Evolutionary conservation across 306 rosid genomes (phyloP).

Genomic region (Morella rubra): DNA sequence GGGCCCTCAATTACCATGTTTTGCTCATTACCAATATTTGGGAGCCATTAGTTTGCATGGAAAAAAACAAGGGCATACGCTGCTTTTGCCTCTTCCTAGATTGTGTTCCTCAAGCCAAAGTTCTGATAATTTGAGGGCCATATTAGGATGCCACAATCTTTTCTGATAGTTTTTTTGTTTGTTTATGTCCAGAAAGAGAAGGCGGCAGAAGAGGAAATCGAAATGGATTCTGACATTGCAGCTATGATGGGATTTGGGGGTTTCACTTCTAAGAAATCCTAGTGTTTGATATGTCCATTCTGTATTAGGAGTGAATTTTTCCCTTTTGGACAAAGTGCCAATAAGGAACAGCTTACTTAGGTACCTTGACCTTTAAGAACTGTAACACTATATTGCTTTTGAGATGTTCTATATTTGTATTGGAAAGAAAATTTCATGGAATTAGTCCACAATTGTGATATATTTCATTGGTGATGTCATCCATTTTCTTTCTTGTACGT

Average conservation of each 20-base stretch:
- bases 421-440: neutral
- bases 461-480: constrained; percentile 17
- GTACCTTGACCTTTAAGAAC: constrained; percentile 3
- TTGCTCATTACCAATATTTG: constrained; percentile 1
- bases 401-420: neutral
- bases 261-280: constrained; percentile 74
- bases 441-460: constrained; percentile 3
- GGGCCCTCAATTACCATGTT: constrained; percentile 18
- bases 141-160: neutral
- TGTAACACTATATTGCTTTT: constrained; percentile 11
- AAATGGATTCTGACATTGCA: constrained; percentile 87
- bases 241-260: constrained; percentile 99
- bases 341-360: constrained; percentile 28
- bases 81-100: neutral
- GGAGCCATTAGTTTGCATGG: neutral
- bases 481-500: constrained; percentile 33
- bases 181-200: constrained; percentile 67
- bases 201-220: constrained; percentile 70
- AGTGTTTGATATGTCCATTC: neutral
- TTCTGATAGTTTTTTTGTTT: constrained; percentile 2
- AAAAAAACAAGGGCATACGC: neutral
- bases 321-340: neutral
- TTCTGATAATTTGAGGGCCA: neutral
- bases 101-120: neutral
- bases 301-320: constrained; percentile 22